These are phyloP conservation scores for Collybia sordida DNA, from an alignment of 768 basidiomycete species.

Conservation along the genomic window DNA sequence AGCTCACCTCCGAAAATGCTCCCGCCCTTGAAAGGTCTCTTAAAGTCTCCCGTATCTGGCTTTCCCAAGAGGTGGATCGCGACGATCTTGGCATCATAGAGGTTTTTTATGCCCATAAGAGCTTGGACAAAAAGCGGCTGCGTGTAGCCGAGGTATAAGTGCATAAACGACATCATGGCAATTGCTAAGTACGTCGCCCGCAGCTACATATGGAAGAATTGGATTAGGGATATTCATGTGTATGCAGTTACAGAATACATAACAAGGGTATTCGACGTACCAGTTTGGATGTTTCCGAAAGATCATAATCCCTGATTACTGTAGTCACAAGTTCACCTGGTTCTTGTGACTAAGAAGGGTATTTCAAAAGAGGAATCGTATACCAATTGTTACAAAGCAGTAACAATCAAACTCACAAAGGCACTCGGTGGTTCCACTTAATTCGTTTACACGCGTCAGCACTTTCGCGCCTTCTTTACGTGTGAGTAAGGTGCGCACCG, in stretches of 20 bases:
- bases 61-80: slow-evolving; percentile 80
- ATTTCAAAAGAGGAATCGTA: background rate
- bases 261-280: slow-evolving; percentile 35
- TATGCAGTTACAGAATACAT: background rate
- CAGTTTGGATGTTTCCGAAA: slow-evolving; percentile 81
- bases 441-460: slow-evolving; percentile 6
- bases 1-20: slow-evolving; percentile 72
- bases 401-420: slow-evolving; percentile 58
- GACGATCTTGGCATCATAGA: slow-evolving; percentile 85
- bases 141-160: slow-evolving; percentile 92
- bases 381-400: no score
- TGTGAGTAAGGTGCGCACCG: slow-evolving; percentile 39
- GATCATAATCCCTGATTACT: slow-evolving; percentile 91
- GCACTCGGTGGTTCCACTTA: slow-evolving; percentile 74
- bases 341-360: slow-evolving; percentile 48
- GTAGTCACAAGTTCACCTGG: slow-evolving; percentile 79
- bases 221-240: no score
- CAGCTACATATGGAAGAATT: slow-evolving; percentile 50
- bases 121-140: slow-evolving; percentile 95
- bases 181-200: slow-evolving; percentile 70
- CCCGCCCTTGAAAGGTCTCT: slow-evolving; percentile 82
- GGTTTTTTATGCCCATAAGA: slow-evolving; percentile 87
- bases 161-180: slow-evolving; percentile 90
- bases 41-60: slow-evolving; percentile 79
- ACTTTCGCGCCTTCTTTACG: background rate